These are phyloP conservation scores for Helenozyma baotianmanensis DNA, from an alignment of 805 yeast genomes.

Conservation along the genomic window DNA sequence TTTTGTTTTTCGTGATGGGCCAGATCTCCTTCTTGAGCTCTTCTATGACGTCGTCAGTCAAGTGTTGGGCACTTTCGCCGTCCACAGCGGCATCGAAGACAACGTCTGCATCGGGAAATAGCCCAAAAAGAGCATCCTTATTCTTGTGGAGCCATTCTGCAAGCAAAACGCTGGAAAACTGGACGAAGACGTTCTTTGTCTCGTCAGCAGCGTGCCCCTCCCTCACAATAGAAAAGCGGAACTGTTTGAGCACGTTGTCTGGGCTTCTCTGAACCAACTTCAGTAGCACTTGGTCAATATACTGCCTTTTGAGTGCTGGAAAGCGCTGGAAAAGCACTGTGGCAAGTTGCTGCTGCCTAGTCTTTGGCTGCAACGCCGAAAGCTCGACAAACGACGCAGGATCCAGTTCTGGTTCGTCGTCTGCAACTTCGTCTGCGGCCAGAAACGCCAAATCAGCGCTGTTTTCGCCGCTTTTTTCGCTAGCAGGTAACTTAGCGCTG, in stretches of 20 bases:
- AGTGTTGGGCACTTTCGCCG: neutral
- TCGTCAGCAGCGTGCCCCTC: conserved; percentile 21
- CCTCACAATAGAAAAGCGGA: conserved; percentile 30
- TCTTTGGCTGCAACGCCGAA: conserved; percentile 25
- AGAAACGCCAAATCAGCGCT: neutral
- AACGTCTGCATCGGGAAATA: neutral
- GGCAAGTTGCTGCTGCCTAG: conserved; percentile 31
- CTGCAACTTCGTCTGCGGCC: conserved; percentile 4
- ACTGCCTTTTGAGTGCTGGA: conserved; percentile 23
- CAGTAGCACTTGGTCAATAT: conserved; percentile 31
- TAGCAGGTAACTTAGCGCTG: neutral
- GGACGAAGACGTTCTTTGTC: conserved; percentile 31
- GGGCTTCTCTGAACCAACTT: conserved; percentile 12
- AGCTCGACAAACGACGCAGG: conserved; percentile 22
- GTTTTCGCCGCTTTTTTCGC: too few relatives aligned
- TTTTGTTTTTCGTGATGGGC: conserved; percentile 15
- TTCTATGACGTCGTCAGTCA: neutral
- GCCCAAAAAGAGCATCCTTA: too few relatives aligned
- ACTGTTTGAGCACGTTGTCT: conserved; percentile 9
- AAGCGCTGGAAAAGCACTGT: conserved; percentile 31
- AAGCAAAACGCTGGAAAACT: conserved; percentile 16
- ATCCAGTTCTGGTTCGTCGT: conserved; percentile 14
- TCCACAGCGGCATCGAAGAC: conserved; percentile 4
- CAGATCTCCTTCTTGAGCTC: neutral
- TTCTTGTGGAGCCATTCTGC: neutral